phyloP scores from a whole-genome alignment of 306 rosid species.

The Coriaria nepalensis region DNA sequence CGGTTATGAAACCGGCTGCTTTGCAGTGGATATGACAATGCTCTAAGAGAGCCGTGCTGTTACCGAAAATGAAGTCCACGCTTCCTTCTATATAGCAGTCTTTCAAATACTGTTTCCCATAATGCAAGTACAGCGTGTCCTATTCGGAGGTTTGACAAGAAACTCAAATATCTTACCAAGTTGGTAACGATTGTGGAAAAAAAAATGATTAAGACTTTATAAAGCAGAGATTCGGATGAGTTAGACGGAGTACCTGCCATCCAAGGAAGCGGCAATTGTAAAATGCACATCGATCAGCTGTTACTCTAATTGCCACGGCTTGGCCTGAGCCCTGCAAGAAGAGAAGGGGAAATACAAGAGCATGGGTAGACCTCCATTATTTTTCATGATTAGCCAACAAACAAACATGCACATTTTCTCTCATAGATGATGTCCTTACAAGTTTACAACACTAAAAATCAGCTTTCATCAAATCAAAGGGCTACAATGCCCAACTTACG shows the following conservation, averaged over 20 bases:
- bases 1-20: conserved; percentile 63
- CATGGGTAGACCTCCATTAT: not conserved
- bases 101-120: conserved; percentile 67
- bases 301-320: conserved; percentile 89
- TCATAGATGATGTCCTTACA: too few relatives aligned
- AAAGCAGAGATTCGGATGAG: not conserved
- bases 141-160: conserved; percentile 1
- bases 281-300: conserved; percentile 87
- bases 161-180: not conserved
- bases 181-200: not conserved
- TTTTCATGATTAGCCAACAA: too few relatives aligned
- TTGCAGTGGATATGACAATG: conserved; percentile 85
- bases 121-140: conserved; percentile 79
- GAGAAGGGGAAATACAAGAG: not conserved
- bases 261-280: conserved; percentile 93
- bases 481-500: too few relatives aligned
- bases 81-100: conserved; percentile 95
- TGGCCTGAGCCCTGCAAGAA: conserved; percentile 74
- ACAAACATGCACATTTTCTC: too few relatives aligned
- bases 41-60: conserved; percentile 81
- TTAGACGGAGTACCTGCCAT: conserved; percentile 62
- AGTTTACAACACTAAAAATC: too few relatives aligned
- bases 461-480: too few relatives aligned
- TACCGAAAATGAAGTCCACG: conserved; percentile 83
- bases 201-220: not conserved